phyloP scores from a whole-genome alignment of 2,329 filamentous ascomycete species.

The Huntiella bhutanensis region DNA sequence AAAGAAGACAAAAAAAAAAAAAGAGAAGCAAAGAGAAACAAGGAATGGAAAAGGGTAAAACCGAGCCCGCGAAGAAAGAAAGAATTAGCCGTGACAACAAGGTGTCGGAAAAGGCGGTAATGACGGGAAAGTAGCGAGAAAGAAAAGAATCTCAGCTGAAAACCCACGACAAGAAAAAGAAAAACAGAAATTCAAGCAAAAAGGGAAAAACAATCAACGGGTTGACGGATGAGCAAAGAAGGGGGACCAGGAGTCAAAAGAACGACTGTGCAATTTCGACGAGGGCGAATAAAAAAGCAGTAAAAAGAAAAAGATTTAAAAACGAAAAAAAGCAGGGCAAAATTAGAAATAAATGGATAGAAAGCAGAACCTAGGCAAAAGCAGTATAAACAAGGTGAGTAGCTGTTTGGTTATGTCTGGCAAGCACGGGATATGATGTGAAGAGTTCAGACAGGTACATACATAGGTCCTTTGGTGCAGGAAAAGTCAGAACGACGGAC shows the following conservation, averaged over 20 bases:
- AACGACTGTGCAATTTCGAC: neutral
- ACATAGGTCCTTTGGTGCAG: no score
- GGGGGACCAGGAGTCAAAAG: neutral
- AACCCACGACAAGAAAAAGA: neutral
- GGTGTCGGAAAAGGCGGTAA: neutral
- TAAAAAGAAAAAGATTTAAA: constrained; percentile 6
- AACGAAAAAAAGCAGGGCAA: constrained; percentile 7
- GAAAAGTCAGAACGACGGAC: no score
- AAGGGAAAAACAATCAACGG: neutral
- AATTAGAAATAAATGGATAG: constrained; percentile 11
- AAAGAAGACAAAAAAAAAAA: constrained; percentile 9
- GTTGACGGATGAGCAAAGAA: neutral
- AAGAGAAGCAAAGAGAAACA: constrained; percentile 3
- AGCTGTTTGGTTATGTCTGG: no score
- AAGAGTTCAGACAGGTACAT: no score
- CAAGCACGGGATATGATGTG: no score
- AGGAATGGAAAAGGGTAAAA: constrained; percentile 11
- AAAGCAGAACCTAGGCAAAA: neutral
- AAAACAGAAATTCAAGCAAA: neutral
- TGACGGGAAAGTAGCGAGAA: neutral
- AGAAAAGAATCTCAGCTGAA: neutral
- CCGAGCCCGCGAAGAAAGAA: constrained; percentile 12
- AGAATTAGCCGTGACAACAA: constrained; percentile 3
- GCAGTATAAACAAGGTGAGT: no score
- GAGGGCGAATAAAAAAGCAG: constrained; percentile 5